Conservation (phyloP, 169 alveolate species). For the Plasmodium chabaudi region DNA sequence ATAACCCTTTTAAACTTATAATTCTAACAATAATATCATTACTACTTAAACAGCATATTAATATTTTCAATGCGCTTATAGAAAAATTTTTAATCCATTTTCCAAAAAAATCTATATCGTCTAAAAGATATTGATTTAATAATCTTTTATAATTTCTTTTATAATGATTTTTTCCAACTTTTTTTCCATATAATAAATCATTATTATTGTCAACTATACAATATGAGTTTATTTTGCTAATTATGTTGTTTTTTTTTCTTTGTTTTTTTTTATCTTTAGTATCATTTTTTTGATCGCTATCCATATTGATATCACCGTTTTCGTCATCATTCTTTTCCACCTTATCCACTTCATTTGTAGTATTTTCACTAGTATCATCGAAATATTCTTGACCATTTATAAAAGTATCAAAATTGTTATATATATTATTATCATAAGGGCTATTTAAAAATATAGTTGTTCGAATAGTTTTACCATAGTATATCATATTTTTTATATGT, state of each 20-base stretch:
- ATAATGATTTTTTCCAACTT: slow-evolving; percentile 45
- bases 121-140: slow-evolving; percentile 24
- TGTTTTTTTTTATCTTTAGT: background rate
- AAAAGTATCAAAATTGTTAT: slow-evolving; percentile 51
- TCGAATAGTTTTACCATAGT: slow-evolving; percentile 71
- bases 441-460: slow-evolving; percentile 50
- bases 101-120: slow-evolving; percentile 75
- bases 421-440: slow-evolving; percentile 65
- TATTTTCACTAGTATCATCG: background rate
- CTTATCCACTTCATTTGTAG: background rate
- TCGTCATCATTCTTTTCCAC: background rate
- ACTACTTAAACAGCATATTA: slow-evolving; percentile 73
- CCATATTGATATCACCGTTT: background rate
- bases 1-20: slow-evolving; percentile 73
- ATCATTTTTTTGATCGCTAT: background rate
- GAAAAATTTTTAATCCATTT: slow-evolving; percentile 66
- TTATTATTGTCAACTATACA: slow-evolving; percentile 27
- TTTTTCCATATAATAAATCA: slow-evolving; percentile 59
- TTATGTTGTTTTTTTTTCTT: background rate
- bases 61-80: slow-evolving; percentile 48
- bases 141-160: slow-evolving; percentile 56
- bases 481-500: slow-evolving; percentile 61
- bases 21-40: slow-evolving; percentile 68
- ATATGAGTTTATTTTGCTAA: slow-evolving; percentile 11
- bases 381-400: background rate